A percentile compares a stretch with the other conserved stretches of the same genome.
These are phyloP conservation scores for Dichotomocladium elegans DNA, from an alignment of 371 early-diverging fungal genomes.

Conservation along the genomic window DNA sequence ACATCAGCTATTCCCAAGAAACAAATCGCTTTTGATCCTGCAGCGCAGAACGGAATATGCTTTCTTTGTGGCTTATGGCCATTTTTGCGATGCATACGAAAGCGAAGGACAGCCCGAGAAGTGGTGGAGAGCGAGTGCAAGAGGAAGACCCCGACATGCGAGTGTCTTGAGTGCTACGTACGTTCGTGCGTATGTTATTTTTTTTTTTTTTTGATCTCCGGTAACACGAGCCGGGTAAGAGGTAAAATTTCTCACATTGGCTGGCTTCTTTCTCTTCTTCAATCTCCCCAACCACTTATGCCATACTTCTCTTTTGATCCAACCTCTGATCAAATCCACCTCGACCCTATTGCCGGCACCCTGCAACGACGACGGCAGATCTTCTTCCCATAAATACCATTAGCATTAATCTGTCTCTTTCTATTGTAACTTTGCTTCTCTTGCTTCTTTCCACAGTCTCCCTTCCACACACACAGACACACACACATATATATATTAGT, in stretches of 20 bases:
- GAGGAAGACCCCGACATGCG: too few relatives aligned
- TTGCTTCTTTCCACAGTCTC: not conserved
- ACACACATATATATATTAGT: not conserved
- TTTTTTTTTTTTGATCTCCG: too few relatives aligned
- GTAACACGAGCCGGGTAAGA: too few relatives aligned
- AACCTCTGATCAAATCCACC: constrained; percentile 2
- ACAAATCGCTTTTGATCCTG: too few relatives aligned
- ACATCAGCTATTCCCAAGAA: too few relatives aligned
- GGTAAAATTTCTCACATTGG: not conserved
- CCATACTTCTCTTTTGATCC: constrained; percentile 5
- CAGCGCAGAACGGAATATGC: too few relatives aligned
- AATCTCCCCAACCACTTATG: not conserved
- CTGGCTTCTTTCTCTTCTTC: not conserved
- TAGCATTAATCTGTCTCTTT: not conserved
- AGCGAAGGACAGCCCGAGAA: too few relatives aligned
- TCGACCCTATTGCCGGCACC: constrained; percentile 8
- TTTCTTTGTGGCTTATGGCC: too few relatives aligned
- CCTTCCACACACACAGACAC: not conserved
- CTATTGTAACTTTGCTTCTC: not conserved
- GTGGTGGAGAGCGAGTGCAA: too few relatives aligned
- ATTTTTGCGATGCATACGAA: too few relatives aligned
- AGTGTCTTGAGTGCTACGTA: too few relatives aligned
- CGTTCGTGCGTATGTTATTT: too few relatives aligned
- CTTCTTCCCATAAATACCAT: not conserved
- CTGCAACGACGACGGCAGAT: constrained; percentile 5